Evolutionary conservation across 2,329 filamentous ascomycete species (phyloP), one percentile per base, ranked within the genome.

Genomic region (Fusarium irregulare): DNA sequence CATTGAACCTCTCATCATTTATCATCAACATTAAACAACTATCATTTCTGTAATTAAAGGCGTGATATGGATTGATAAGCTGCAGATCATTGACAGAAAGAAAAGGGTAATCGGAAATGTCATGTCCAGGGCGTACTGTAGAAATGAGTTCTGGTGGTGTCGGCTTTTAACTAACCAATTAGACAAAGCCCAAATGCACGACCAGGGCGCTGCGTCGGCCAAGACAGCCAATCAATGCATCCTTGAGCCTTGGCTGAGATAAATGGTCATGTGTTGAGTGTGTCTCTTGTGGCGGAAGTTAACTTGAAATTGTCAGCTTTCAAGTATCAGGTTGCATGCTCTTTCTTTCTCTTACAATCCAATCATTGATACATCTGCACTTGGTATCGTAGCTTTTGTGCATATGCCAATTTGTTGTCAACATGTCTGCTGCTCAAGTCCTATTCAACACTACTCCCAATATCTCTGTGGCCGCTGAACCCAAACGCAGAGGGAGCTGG

Each of bases 401-500:
- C 28, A 30, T 30, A 30, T 13, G 13, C 28, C 2, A 37, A n/a
- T 9, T 16, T 8, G 3, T 32, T 14, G 10, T 32, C 61, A 50
- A 18, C 7, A 66, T 66, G 63, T 61, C 63, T 16, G 47, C 40
- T 28, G 23, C 41, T 2, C 60, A 60, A 40, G 53, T 65, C n/a
- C 21, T 65, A 3, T 66, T 66, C 40, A 61, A 45, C 44, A 16
- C 44, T 28, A n/a, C 50, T 2, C 49, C 63, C 2, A 32, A 30
- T 11, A 25, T 59, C 41, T 41, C 68, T 8, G 11, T 32, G 7
- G 44, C 44, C 1, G 4, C 21, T 37, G 51, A 68, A 9, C 11
- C 68, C 7, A 71, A 54, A 42, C 53, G 64, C 12, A 64, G 68
- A 13, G 54, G 53, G 6, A 70, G 67, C 10, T 70, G 67, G 67